A percentile compares a stretch with the other conserved stretches of the same genome.
Conservation (phyloP, 108 stramenopile genomes). For the Skeletonema tropicum region DNA sequence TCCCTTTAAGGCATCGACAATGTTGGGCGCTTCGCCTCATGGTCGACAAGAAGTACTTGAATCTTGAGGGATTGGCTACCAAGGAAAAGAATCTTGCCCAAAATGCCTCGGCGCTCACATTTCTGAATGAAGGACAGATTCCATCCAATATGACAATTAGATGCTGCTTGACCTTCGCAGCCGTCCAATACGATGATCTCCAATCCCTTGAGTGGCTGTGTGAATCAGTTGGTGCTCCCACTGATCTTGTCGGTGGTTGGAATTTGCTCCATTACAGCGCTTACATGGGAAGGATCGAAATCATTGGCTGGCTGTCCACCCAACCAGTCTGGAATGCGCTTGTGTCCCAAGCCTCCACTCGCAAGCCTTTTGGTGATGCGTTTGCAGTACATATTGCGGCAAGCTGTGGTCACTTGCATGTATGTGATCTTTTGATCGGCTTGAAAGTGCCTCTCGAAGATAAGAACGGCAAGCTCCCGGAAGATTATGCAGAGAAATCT, state of each 20-base stretch:
- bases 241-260: neutral
- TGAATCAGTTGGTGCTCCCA: neutral
- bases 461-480: neutral
- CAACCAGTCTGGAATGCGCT: neutral
- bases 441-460: neutral
- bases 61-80: neutral
- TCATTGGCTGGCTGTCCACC: slow-evolving; percentile 5
- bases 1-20: neutral
- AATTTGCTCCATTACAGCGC: slow-evolving; percentile 10
- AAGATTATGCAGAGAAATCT: slow-evolving; percentile 19
- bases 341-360: neutral
- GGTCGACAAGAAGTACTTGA: slow-evolving; percentile 2
- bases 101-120: neutral
- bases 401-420: slow-evolving; percentile 6
- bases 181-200: slow-evolving; percentile 22
- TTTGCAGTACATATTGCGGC: slow-evolving; percentile 17
- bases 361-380: slow-evolving; percentile 2
- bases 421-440: neutral
- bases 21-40: slow-evolving; percentile 17
- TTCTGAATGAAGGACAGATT: neutral
- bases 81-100: neutral
- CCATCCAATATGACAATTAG: slow-evolving; percentile 6
- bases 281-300: slow-evolving; percentile 14
- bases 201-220: slow-evolving; percentile 13
- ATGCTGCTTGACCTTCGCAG: slow-evolving; percentile 11